Percentiles rank a stretch among this genome's conserved stretches.
phyloP scores from a whole-genome alignment of 2,329 filamentous ascomycete species.

The Trichoderma endophyticum region DNA sequence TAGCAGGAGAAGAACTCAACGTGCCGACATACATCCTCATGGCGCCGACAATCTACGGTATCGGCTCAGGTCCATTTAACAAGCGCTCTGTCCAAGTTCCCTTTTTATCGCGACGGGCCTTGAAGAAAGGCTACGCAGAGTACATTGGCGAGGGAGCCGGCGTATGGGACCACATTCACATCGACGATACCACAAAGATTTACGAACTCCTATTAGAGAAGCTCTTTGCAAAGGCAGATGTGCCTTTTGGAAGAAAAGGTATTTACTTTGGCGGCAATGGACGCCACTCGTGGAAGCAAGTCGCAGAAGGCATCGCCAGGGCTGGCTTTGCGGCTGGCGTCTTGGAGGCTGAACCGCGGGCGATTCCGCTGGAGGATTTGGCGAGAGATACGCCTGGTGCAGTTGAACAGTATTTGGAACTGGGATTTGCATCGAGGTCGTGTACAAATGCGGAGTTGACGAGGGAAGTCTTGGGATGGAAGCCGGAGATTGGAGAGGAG shows the following conservation, averaged over 20 bases:
- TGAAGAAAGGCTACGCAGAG: constrained; percentile 24
- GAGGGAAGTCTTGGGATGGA: constrained; percentile 31
- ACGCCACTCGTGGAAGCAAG: constrained; percentile 37
- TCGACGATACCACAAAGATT: constrained; percentile 41
- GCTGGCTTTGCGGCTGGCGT: constrained; percentile 31
- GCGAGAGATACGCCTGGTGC: constrained; percentile 17
- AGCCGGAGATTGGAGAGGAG: constrained; percentile 29
- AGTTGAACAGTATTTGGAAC: constrained; percentile 29
- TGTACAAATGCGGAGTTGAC: constrained; percentile 28
- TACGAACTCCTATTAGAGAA: constrained; percentile 38
- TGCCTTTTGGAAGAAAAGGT: constrained; percentile 37
- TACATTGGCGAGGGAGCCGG: constrained; percentile 37
- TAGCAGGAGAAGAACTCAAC: constrained; percentile 35
- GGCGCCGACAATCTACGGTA: constrained; percentile 46
- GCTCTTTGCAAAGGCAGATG: constrained; percentile 30
- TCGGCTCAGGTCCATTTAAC: constrained; percentile 42
- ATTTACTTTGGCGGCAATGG: constrained; percentile 44
- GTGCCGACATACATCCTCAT: constrained; percentile 47
- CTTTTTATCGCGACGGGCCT: constrained; percentile 30
- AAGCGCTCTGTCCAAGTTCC: constrained; percentile 38
- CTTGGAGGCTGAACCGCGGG: constrained; percentile 29
- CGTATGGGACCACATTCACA: constrained; percentile 44
- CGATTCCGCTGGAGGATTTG: constrained; percentile 30
- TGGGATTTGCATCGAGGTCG: constrained; percentile 30
- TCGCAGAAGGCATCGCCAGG: constrained; percentile 36